Percentiles rank a stretch among this genome's conserved stretches.
Conservation (phyloP, 306 rosid species). For the Cucurbita pepo region DNA sequence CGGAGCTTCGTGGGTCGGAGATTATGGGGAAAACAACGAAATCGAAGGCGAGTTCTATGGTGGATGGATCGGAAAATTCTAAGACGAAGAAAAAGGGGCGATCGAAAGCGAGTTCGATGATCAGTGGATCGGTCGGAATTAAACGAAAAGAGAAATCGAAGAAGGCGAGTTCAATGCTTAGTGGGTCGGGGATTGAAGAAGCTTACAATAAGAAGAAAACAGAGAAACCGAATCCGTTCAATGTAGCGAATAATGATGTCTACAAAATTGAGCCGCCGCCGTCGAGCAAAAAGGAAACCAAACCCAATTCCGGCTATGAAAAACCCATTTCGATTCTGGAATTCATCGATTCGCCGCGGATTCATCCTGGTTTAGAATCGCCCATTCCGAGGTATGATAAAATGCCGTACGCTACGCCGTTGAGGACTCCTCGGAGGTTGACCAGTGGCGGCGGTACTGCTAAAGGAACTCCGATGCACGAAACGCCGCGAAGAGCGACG, state of each 20-base stretch:
- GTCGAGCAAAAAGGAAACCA: not conserved
- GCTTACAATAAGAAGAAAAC: not conserved
- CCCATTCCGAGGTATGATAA: not conserved
- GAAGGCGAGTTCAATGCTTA: conserved; percentile 6
- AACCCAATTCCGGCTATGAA: not conserved
- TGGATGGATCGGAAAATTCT: conserved; percentile 19
- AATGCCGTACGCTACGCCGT: conserved; percentile 2
- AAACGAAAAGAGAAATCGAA: conserved; percentile 11
- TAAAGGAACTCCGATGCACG: conserved; percentile 5
- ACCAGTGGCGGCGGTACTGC: not conserved
- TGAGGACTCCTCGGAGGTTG: not conserved
- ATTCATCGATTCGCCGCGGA: not conserved
- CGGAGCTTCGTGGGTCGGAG: conserved; percentile 23
- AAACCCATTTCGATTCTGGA: not conserved
- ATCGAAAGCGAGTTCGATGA: conserved; percentile 21
- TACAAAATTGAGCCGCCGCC: not conserved
- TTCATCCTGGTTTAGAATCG: not conserved
- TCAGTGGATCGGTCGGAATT: conserved; percentile 18
- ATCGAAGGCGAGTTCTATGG: conserved; percentile 23
- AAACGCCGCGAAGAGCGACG: not conserved
- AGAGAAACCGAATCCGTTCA: too few species aligned
- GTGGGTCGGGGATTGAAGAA: conserved; percentile 14
- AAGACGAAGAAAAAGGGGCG: conserved; percentile 6
- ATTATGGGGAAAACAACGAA: conserved; percentile 13
- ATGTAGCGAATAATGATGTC: not conserved